These are phyloP conservation scores for Sclerotinia minor DNA, from an alignment of 2,329 filamentous ascomycete species.

Conservation along the genomic window DNA sequence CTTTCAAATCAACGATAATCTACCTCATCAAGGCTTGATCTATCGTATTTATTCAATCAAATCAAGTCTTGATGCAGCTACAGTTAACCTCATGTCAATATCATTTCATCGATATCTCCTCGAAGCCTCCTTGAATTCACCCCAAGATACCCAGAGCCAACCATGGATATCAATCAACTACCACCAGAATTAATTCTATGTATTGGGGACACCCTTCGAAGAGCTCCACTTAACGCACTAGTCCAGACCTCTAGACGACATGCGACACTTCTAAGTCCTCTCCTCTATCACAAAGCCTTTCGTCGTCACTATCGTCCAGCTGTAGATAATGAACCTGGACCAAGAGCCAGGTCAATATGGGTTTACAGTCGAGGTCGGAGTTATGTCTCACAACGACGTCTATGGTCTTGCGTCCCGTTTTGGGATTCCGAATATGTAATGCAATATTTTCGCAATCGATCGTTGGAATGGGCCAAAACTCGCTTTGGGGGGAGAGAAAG, in stretches of 20 bases:
- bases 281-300: conserved; percentile 23
- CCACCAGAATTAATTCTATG: conserved; percentile 23
- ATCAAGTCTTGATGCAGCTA: conserved; percentile 14
- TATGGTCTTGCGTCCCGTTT: conserved; percentile 11
- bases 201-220: conserved; percentile 14
- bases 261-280: conserved; percentile 8
- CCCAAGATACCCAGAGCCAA: neutral
- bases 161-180: conserved; percentile 18
- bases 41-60: neutral
- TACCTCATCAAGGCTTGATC: neutral
- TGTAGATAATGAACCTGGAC: conserved; percentile 14
- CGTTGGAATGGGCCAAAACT: conserved; percentile 20
- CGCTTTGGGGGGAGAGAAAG: conserved; percentile 22
- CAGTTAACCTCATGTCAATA: neutral
- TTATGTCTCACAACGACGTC: conserved; percentile 22
- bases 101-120: neutral
- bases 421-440: conserved; percentile 23
- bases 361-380: conserved; percentile 23
- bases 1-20: neutral
- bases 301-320: conserved; percentile 20
- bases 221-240: conserved; percentile 20
- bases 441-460: conserved; percentile 11
- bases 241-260: conserved; percentile 20
- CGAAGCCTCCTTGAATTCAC: conserved; percentile 9
- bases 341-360: conserved; percentile 20